A percentile compares a stretch with the other conserved stretches of the same genome.
These are phyloP conservation scores for Teratosphaeria nubilosa DNA, from an alignment of 2,329 filamentous ascomycete genomes.

Conservation along the genomic window DNA sequence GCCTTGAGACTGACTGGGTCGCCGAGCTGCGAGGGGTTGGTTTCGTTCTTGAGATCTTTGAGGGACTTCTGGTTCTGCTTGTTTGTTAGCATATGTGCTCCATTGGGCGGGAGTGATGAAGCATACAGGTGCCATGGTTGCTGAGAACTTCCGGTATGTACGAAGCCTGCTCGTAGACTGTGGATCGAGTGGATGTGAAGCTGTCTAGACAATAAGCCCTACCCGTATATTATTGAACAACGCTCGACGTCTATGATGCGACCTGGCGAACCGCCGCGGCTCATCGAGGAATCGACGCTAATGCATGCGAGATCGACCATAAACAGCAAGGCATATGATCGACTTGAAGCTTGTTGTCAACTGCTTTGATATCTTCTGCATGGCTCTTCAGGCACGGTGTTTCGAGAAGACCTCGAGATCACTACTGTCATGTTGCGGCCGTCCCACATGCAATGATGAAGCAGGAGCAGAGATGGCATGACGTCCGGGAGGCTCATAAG, in stretches of 20 bases:
- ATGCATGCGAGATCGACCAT: not conserved
- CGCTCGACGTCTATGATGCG: not conserved
- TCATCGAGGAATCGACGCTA: not conserved
- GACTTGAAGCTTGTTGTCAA: not conserved
- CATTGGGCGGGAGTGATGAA: not conserved
- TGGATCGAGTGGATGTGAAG: not conserved
- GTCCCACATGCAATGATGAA: too few species aligned
- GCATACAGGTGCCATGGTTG: not conserved
- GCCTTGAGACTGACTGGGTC: slow-evolving; percentile 28
- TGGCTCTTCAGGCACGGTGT: too few species aligned
- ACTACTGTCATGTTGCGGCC: too few species aligned
- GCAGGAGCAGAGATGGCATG: too few species aligned
- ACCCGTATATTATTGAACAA: too few species aligned
- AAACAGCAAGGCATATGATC: not conserved
- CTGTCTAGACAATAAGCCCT: too few species aligned
- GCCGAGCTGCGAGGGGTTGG: slow-evolving; percentile 25
- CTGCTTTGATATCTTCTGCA: too few species aligned
- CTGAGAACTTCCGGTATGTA: not conserved
- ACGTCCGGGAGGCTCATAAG: too few species aligned
- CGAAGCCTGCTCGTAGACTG: not conserved
- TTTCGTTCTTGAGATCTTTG: slow-evolving; percentile 9
- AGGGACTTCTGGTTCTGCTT: slow-evolving; percentile 6
- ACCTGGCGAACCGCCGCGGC: not conserved
- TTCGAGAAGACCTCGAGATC: too few species aligned
- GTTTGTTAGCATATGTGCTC: not conserved